These are phyloP conservation scores for Mycena belliarum DNA, from an alignment of 768 basidiomycete species.

Conservation along the genomic window DNA sequence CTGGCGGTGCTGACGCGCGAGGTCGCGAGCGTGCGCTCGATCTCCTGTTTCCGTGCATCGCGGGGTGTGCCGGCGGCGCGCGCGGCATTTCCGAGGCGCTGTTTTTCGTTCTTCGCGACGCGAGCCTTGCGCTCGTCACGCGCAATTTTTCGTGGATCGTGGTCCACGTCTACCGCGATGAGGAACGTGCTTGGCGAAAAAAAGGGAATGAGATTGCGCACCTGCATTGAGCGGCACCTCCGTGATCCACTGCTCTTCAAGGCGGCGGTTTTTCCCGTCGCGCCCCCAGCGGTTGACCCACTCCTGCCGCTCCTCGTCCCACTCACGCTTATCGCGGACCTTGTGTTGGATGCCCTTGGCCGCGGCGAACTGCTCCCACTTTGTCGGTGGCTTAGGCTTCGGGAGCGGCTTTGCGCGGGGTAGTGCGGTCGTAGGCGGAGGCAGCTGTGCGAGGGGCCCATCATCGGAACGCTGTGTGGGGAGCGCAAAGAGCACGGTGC, in stretches of 20 bases:
- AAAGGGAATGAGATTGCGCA: constrained; percentile 35
- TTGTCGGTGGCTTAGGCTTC: constrained; percentile 88
- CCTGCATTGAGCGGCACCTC: constrained; percentile 89
- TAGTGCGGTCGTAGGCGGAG: constrained; percentile 71
- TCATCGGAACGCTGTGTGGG: constrained; percentile 75
- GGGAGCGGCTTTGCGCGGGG: constrained; percentile 93
- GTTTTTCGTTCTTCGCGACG: constrained; percentile 82
- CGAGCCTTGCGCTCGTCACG: constrained; percentile 79
- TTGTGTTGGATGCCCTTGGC: constrained; percentile 91
- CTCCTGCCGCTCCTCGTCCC: constrained; percentile 94
- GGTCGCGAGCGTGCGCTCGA: constrained; percentile 75
- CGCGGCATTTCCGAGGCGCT: constrained; percentile 70
- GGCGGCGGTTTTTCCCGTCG: constrained; percentile 85
- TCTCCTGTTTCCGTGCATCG: constrained; percentile 60
- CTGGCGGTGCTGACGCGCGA: constrained; percentile 88
- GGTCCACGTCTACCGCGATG: constrained; percentile 62
- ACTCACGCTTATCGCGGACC: constrained; percentile 75
- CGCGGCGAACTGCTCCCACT: constrained; percentile 95
- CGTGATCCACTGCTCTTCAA: constrained; percentile 87
- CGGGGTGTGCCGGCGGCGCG: constrained; percentile 43
- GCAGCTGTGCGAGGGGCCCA: constrained; percentile 83
- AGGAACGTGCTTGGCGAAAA: neutral
- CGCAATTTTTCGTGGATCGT: constrained; percentile 76
- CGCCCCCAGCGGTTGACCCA: constrained; percentile 93
- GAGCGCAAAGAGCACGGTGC: constrained; percentile 78